Percentiles rank a stretch among this genome's conserved stretches.
Conservation (phyloP, 116 monocot species). For the Cymodocea nodosa region DNA sequence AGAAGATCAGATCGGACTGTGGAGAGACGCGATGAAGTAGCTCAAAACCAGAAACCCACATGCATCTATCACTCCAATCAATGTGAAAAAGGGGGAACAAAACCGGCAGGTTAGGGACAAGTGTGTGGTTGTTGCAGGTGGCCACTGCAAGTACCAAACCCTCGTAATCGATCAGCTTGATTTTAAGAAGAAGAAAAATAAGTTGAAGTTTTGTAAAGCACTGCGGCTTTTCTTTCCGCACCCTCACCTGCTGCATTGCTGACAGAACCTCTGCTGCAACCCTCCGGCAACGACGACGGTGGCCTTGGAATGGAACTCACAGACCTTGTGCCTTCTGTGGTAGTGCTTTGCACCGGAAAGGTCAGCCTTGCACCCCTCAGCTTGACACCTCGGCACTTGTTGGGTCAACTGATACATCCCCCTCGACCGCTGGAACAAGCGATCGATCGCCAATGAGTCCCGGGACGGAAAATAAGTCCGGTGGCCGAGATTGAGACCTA, state of each 20-base stretch:
- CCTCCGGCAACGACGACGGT: constrained; percentile 33
- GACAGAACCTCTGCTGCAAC: constrained; percentile 54
- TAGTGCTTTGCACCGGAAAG: constrained; percentile 53
- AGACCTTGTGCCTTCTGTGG: constrained; percentile 61
- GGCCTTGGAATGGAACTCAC: constrained; percentile 61
- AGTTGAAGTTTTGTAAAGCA: background rate
- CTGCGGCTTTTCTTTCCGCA: background rate
- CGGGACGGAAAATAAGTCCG: constrained; percentile 40
- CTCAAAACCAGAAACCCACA: background rate
- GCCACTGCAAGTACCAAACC: background rate
- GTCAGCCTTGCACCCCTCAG: constrained; percentile 55
- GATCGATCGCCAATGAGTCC: constrained; percentile 25
- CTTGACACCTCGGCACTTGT: constrained; percentile 42
- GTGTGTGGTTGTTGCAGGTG: background rate
- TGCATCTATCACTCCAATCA: background rate
- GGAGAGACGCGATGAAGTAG: background rate
- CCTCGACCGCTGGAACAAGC: constrained; percentile 21
- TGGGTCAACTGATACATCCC: constrained; percentile 13
- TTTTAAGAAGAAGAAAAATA: background rate
- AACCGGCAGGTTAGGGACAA: background rate
- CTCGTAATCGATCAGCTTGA: no score
- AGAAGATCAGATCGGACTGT: background rate
- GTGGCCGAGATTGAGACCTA: constrained; percentile 39
- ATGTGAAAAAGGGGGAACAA: background rate
- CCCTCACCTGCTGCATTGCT: constrained; percentile 59